Percentiles rank a stretch among this genome's conserved stretches.
phyloP scores from a whole-genome alignment of 2,329 filamentous ascomycete species.

The Hymenoscyphus infarciens region DNA sequence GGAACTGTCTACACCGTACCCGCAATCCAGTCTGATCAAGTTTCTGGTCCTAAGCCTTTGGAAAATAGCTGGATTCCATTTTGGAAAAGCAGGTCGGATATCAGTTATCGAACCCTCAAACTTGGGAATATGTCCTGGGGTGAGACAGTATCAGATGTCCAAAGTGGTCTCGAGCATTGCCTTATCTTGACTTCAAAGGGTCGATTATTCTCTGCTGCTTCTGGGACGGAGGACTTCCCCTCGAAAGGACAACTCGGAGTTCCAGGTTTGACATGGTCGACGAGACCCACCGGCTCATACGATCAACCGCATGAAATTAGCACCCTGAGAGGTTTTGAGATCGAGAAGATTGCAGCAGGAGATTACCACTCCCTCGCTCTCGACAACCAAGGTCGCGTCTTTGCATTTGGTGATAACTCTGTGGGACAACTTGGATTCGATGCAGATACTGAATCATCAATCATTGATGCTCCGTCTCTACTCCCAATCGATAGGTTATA shows the following conservation, averaged over 20 bases:
- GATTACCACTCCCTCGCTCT: conserved; percentile 82
- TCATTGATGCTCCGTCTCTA: conserved; percentile 65
- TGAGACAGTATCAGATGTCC: conserved; percentile 72
- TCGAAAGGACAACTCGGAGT: conserved; percentile 83
- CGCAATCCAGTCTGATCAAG: conserved; percentile 68
- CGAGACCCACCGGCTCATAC: conserved; percentile 70
- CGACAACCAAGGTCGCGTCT: conserved; percentile 72
- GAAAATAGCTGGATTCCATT: conserved; percentile 70
- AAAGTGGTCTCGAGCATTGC: conserved; percentile 79
- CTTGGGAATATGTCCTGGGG: conserved; percentile 61
- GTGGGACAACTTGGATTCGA: conserved; percentile 89
- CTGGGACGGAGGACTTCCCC: conserved; percentile 74
- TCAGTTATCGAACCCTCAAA: conserved; percentile 71
- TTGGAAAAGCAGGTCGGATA: conserved; percentile 54
- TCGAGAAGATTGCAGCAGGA: conserved; percentile 74
- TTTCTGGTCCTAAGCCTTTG: conserved; percentile 57
- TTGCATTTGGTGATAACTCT: conserved; percentile 87
- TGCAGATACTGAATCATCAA: conserved; percentile 56
- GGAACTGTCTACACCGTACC: conserved; percentile 85
- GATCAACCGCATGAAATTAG: conserved; percentile 79
- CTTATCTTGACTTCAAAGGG: conserved; percentile 81
- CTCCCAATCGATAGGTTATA: conserved; percentile 73
- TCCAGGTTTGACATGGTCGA: conserved; percentile 75
- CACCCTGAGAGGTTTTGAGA: conserved; percentile 65
- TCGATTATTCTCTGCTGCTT: conserved; percentile 83